Evolutionary conservation across 768 basidiomycete genomes (phyloP).

Genomic region (Kwoniella botswanensis): DNA sequence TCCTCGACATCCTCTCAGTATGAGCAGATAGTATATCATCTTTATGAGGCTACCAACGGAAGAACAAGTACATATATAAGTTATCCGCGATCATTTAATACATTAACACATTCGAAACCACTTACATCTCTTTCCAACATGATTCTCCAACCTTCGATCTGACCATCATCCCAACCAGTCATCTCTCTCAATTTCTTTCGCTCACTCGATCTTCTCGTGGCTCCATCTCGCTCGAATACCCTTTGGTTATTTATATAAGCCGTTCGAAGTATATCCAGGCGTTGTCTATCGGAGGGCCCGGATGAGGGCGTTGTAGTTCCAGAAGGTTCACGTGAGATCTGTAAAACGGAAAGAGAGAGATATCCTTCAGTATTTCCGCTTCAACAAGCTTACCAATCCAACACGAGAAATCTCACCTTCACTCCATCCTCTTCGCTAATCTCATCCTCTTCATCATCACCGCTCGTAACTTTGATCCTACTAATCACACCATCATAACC

Average conservation of each 20-base stretch:
- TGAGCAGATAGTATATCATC: conserved; percentile 45
- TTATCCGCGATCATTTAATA: neutral
- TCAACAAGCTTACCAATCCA: neutral
- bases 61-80: neutral
- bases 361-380: neutral
- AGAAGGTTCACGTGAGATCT: conserved; percentile 22
- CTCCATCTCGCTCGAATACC: conserved; percentile 75
- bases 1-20: conserved; percentile 63
- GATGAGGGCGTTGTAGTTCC: conserved; percentile 7
- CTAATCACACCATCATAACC: conserved; percentile 23
- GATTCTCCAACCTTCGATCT: conserved; percentile 89
- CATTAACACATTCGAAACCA: conserved; percentile 14
- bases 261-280: conserved; percentile 20
- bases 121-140: conserved; percentile 88
- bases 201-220: conserved; percentile 72
- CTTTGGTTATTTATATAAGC: conserved; percentile 77
- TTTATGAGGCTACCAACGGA: conserved; percentile 44
- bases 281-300: conserved; percentile 22
- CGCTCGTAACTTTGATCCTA: conserved; percentile 34
- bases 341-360: neutral
- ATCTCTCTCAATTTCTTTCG: conserved; percentile 70
- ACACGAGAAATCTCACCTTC: conserved; percentile 18
- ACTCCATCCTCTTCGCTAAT: conserved; percentile 34
- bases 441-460: conserved; percentile 52
- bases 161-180: conserved; percentile 75